Percentiles rank a stretch among this genome's conserved stretches.
phyloP scores from a whole-genome alignment of 768 basidiomycete species.

The Strobilomyces dryophilus region DNA sequence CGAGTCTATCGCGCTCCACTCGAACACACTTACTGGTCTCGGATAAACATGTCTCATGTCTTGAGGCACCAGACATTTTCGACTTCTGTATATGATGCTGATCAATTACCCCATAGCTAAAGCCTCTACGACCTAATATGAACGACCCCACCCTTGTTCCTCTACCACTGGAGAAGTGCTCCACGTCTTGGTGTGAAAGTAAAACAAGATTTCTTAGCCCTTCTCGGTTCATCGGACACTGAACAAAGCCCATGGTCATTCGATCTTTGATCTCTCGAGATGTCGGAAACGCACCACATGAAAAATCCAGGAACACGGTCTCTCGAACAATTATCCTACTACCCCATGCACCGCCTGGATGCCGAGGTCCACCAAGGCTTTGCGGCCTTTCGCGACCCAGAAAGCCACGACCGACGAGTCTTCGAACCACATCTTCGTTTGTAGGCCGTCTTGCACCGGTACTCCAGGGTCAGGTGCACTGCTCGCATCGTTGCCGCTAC shows the following conservation, averaged over 20 bases:
- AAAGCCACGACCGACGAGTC: conserved; percentile 35
- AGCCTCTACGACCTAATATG: background rate
- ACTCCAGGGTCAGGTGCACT: conserved; percentile 6
- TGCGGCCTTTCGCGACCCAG: conserved; percentile 53
- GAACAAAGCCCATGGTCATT: background rate
- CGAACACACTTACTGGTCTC: background rate
- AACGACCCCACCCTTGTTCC: background rate
- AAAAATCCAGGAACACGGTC: background rate
- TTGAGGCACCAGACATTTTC: background rate
- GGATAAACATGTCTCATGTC: background rate
- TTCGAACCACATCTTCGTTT: conserved; percentile 49
- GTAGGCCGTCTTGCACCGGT: conserved; percentile 3
- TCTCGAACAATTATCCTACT: conserved; percentile 10
- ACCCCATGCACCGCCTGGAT: conserved; percentile 47
- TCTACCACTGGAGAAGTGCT: background rate
- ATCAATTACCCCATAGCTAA: background rate
- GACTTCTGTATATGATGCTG: background rate
- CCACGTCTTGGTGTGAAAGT: background rate
- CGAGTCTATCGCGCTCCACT: no score
- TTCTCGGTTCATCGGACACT: background rate
- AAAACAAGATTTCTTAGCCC: background rate
- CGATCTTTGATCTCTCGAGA: background rate
- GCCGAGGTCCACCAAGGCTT: conserved; percentile 44
- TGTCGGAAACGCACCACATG: background rate
- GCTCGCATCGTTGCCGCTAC: conserved; percentile 13